Percentiles rank a stretch among this genome's conserved stretches.
Evolutionary conservation across 176 grass and related monocot species (phyloP).

Genomic region (Phyllostachys edulis): DNA sequence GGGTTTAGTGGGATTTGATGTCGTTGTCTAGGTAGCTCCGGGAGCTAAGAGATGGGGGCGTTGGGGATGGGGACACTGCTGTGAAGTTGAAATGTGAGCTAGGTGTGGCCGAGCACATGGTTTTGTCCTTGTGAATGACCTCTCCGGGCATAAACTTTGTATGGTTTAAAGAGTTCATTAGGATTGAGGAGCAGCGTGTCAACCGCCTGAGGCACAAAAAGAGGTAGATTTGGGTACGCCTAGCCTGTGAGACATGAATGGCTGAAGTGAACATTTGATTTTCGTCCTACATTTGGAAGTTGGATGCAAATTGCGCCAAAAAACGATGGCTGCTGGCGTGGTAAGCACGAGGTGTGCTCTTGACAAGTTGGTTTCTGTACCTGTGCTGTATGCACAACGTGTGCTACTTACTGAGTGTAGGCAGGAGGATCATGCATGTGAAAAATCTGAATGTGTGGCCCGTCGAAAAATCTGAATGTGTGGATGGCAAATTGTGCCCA

Average conservation of each 20-base stretch:
- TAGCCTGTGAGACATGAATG: neutral
- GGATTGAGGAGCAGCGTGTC: neutral
- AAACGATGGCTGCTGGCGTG: neutral
- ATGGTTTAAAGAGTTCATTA: neutral
- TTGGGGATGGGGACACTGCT: neutral
- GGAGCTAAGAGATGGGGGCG: neutral
- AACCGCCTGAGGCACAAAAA: neutral
- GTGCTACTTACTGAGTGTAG: neutral
- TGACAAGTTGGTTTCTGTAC: neutral
- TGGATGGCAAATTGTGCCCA: neutral
- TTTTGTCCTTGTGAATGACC: slow-evolving; percentile 12
- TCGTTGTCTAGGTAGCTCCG: neutral
- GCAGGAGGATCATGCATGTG: neutral
- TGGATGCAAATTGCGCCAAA: neutral
- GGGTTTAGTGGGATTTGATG: neutral
- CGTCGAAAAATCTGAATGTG: neutral
- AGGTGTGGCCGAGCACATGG: neutral
- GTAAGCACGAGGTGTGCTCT: neutral
- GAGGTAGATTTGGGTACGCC: no score
- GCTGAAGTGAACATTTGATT: neutral
- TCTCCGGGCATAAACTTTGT: neutral
- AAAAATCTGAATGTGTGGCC: neutral
- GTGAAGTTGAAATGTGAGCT: slow-evolving; percentile 11
- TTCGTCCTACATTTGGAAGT: neutral
- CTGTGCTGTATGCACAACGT: neutral